phyloP scores from a whole-genome alignment of 2,329 filamentous ascomycete genomes.

The Ambrosiella xylebori region DNA sequence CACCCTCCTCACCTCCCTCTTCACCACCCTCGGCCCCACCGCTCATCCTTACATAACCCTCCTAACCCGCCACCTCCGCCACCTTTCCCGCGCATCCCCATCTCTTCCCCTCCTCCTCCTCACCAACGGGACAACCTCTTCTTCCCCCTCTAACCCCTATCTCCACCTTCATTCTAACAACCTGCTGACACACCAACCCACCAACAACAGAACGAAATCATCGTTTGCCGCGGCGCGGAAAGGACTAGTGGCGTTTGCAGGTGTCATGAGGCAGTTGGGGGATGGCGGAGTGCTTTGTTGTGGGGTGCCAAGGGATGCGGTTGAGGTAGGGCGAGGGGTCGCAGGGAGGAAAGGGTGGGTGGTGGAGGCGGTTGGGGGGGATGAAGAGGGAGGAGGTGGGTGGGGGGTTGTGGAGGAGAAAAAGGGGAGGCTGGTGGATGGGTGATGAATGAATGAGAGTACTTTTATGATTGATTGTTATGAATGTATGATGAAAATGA shows the following conservation, averaged over 20 bases:
- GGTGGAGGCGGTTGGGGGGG: background rate
- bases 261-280: background rate
- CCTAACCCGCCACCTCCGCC: slow-evolving; percentile 30
- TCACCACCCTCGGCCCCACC: slow-evolving; percentile 2
- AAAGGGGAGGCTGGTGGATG: background rate
- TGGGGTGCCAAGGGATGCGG: background rate
- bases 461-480: too few relatives aligned
- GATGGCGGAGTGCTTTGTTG: background rate
- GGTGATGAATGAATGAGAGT: background rate
- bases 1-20: slow-evolving; percentile 34
- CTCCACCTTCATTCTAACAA: too few relatives aligned
- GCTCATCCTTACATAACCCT: slow-evolving; percentile 16
- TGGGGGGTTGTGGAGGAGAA: background rate
- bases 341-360: background rate
- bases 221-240: too few relatives aligned
- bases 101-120: slow-evolving; percentile 31
- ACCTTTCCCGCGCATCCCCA: slow-evolving; percentile 38
- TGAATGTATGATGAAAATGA: background rate
- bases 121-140: slow-evolving; percentile 14
- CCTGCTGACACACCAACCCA: too few relatives aligned
- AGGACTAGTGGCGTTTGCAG: slow-evolving; percentile 11
- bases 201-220: background rate
- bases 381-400: background rate
- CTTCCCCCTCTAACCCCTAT: background rate
- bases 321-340: background rate